Conservation (phyloP, 345 rosid species). For the Eucalyptus sp. region DNA sequence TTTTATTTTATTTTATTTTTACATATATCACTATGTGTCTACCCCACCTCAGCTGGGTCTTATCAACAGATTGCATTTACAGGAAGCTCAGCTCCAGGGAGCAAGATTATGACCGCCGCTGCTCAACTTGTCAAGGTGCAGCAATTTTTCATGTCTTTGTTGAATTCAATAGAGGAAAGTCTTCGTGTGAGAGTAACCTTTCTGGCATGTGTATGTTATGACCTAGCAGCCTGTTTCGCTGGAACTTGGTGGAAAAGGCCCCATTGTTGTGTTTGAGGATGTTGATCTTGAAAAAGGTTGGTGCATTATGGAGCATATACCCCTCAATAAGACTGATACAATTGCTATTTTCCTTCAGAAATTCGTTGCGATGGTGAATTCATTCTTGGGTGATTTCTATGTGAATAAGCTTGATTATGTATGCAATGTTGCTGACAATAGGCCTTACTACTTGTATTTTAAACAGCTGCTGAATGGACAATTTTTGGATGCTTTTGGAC, state of each 20-base stretch:
- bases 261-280: conserved; percentile 88
- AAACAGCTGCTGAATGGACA: conserved; percentile 85
- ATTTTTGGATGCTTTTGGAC: conserved; percentile 95
- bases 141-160: neutral
- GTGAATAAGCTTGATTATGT: neutral
- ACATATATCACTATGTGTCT: neutral
- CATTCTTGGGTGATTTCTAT: neutral
- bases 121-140: conserved; percentile 77
- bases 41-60: neutral
- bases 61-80: conserved; percentile 60
- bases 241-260: conserved; percentile 99
- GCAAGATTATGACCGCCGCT: conserved; percentile 69
- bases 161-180: neutral
- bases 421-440: neutral
- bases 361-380: neutral
- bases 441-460: neutral
- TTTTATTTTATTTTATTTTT: neutral
- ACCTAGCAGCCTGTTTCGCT: conserved; percentile 77
- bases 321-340: neutral
- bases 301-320: neutral
- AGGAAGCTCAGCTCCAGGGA: conserved; percentile 88
- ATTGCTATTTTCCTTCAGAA: neutral
- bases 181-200: neutral
- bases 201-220: neutral
- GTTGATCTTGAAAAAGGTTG: conserved; percentile 39